Base-by-base conservation (phyloP, 345 rosid genomes). In the Lenwebbia sp. region DNA sequence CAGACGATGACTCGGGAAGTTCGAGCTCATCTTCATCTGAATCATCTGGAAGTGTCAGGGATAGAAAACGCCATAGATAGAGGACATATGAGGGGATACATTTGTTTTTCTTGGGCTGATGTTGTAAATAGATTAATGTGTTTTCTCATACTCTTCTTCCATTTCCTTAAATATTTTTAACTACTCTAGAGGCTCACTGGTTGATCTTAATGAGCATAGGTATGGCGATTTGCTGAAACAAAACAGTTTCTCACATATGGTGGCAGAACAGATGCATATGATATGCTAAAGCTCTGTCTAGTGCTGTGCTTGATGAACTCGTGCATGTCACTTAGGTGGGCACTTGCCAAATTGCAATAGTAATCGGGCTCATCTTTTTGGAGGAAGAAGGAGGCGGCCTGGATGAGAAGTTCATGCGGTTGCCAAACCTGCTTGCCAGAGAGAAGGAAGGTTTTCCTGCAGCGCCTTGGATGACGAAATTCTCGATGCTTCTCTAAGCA, bases 11-110 rank as follows among this genome's bases (percentile, higher is more conserved):
- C 37, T 90, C 89, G 62, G 88, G 84, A 2, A 93, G 90, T 62
- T 92, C 92, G 0, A 93, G 88, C 28, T 58, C 94, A 30, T 92
- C 96, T 55, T 85, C 15, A 3, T 65, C 88, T 19, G 88, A 82
- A 33, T 85, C 83, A 12, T 78, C 56, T 41, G 83, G 52, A 28
- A 54, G 86, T 28, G 86, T 83, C 1, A 44, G 86, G 54, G 54
- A 22, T n/a, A 75, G 88, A 53, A 65, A 9, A 49, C 21, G 50
- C 87, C 25, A 76, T 41, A 62, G 30, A 86, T 55, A 53, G 83
- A 86, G 30, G 53, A 86, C 62, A 78, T 25, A 86, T 30, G 74
- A 56, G 57, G 47, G 55, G 50, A 25, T 26, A 11, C 62, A 57
- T 57, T 11, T 26, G 28, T 57, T 57, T 57, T 26, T 28, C 62